Conservation (phyloP, 257 asterid species). For the Solanum pennellii region DNA sequence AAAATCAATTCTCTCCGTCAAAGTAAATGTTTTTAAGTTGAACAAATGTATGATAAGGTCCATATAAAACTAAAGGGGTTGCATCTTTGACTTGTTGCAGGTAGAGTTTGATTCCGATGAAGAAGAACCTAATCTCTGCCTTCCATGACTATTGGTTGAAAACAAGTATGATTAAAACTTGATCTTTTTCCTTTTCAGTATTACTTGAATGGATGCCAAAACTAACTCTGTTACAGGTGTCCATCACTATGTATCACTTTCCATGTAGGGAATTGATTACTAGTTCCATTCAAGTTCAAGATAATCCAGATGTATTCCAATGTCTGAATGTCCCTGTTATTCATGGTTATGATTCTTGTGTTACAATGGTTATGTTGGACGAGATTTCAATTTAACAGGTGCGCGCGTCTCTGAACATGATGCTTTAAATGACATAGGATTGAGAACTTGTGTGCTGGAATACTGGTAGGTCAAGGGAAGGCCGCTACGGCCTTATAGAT, state of each 20-base stretch:
- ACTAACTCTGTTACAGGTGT: not conserved
- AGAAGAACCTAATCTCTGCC: constrained; percentile 60
- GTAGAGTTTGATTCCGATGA: constrained; percentile 84
- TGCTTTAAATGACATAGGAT: not conserved
- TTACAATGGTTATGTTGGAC: not conserved
- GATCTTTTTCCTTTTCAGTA: not conserved
- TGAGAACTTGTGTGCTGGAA: not conserved
- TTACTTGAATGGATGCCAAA: not conserved
- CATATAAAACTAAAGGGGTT: not conserved
- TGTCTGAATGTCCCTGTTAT: not conserved
- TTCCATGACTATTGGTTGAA: constrained; percentile 6
- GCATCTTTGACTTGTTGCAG: constrained; percentile 25
- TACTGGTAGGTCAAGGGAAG: not conserved
- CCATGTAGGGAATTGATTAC: not conserved
- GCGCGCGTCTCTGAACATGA: not conserved
- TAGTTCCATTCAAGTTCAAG: not conserved
- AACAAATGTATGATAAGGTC: not conserved
- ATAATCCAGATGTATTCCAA: not conserved
- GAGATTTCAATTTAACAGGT: not conserved
- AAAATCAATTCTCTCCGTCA: not conserved
- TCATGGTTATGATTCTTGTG: not conserved
- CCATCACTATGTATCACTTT: not conserved
- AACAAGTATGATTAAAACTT: not conserved
- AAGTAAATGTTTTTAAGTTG: not conserved
- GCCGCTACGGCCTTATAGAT: no score